Evolutionary conservation across 78 protist genomes (phyloP).

Genomic region (Trichosphaerium sp.): DNA sequence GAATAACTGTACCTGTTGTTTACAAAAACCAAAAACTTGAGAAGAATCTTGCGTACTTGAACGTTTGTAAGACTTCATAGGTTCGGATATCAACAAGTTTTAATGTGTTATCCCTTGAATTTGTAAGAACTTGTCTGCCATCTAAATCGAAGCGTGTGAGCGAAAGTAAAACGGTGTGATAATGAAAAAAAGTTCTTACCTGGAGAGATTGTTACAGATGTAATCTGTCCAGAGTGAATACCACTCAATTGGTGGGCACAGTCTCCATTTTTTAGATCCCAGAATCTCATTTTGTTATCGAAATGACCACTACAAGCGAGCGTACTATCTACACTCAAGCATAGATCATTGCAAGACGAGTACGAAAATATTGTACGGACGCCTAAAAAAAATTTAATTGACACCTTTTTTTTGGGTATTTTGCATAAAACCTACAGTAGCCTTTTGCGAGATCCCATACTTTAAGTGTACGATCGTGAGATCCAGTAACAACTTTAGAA

Average conservation of each 20-base stretch:
- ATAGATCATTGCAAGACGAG: conserved; percentile 52
- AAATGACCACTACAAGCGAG: conserved; percentile 40
- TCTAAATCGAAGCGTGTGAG: neutral
- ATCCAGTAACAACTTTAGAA: conserved; percentile 35
- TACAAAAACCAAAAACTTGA: no score
- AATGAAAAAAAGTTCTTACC: neutral
- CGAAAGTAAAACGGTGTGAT: neutral
- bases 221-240: conserved; percentile 52
- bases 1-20: neutral
- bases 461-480: conserved; percentile 69
- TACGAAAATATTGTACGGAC: conserved; percentile 43
- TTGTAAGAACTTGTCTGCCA: conserved; percentile 24
- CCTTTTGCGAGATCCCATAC: conserved; percentile 70
- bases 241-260: conserved; percentile 19
- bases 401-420: no score
- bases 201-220: conserved; percentile 40
- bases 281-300: conserved; percentile 44
- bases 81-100: conserved; percentile 59
- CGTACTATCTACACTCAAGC: conserved; percentile 11
- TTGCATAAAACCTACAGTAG: conserved; percentile 15
- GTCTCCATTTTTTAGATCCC: conserved; percentile 50
- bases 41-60: conserved; percentile 14
- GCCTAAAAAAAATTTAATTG: neutral
- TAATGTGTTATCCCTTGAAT: conserved; percentile 54
- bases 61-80: conserved; percentile 22